Evolutionary conservation across 768 basidiomycete species (phyloP), one percentile per base, ranked within the genome.

Genomic region (Phlegmacium glaucopus): DNA sequence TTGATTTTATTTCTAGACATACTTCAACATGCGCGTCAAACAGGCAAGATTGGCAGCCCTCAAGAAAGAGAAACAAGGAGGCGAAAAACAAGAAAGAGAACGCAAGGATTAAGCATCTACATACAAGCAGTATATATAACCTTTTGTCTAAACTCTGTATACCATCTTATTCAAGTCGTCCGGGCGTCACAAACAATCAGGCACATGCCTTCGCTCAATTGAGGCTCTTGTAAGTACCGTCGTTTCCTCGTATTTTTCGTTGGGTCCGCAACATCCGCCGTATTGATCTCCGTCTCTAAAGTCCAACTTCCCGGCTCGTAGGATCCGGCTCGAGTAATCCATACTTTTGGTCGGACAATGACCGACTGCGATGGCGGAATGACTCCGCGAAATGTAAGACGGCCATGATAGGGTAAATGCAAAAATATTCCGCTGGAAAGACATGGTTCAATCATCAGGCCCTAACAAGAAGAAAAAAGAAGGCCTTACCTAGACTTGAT

Each of bases 1-100:
- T 49, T 46, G 12, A 48, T 41, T 46, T 40, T 50, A 30, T 35
- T 8, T 35, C 25, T 51, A 87, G 85, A 87, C 85, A 4, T 76
- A 81, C 61, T 83, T 88, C 71, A 91, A 88, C 61, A 76, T 81
- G 51, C 80, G 81, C 51, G 71, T 83, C 48, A 90, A 91, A 70
- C 77, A 76, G 58, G 53, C 81, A 47, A 76, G 73, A 15, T 64
- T 83, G 34, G 79, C 78, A 28, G 76, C 75, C 6, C 67, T 71
- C 42, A 78, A 71, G 57, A 82, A 80, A 57, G 68, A 72, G 49
- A 67, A 68, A 50, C 61, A 69, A 50, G 59, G 62, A 54, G 46
- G 52, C 22, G 51, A 58, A 22, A 49, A 69, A 55, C 60, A 63
- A 47, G 61, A 62, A 37, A 60, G 56, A 32, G 57, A 58, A 42